Conservation (phyloP, 2,329 filamentous ascomycete genomes). For the Fusarium napiforme region DNA sequence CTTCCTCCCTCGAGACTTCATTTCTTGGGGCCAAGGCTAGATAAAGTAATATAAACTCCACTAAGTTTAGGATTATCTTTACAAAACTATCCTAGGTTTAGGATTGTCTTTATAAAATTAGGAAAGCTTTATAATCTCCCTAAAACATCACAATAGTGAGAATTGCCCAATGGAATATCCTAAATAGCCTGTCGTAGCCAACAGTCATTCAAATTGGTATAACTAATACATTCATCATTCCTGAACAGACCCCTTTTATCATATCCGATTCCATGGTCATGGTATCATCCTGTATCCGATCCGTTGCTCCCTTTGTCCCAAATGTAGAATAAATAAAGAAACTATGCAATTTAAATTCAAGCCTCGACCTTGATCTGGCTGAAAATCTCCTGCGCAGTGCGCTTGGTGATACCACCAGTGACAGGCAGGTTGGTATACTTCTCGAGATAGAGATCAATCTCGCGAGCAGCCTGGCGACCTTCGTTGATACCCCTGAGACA, state of each 20-base stretch:
- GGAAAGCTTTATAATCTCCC: too few relatives aligned
- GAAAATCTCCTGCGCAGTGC: conserved; percentile 78
- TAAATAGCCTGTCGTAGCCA: conserved; percentile 2
- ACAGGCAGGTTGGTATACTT: conserved; percentile 83
- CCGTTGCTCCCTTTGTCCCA: conserved; percentile 26
- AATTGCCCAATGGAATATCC: background rate
- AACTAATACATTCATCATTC: conserved; percentile 18
- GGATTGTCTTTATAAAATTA: background rate
- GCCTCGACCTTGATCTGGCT: conserved; percentile 40
- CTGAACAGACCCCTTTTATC: conserved; percentile 7
- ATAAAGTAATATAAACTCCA: background rate
- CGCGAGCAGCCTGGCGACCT: conserved; percentile 89
- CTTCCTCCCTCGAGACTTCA: background rate
- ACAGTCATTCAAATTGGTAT: conserved; percentile 41
- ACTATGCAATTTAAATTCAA: conserved; percentile 16
- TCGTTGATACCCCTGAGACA: conserved; percentile 88
- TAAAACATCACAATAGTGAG: background rate
- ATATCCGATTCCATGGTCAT: conserved; percentile 24
- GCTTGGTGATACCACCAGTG: conserved; percentile 92
- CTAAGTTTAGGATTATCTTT: background rate
- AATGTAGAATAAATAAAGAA: conserved; percentile 5
- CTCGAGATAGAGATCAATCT: conserved; percentile 89
- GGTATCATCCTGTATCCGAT: conserved; percentile 26
- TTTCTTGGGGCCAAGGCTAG: background rate
- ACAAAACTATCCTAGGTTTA: background rate